Base-by-base conservation (phyloP, 2,329 filamentous ascomycete genomes). In the Sporothrix sp. region DNA sequence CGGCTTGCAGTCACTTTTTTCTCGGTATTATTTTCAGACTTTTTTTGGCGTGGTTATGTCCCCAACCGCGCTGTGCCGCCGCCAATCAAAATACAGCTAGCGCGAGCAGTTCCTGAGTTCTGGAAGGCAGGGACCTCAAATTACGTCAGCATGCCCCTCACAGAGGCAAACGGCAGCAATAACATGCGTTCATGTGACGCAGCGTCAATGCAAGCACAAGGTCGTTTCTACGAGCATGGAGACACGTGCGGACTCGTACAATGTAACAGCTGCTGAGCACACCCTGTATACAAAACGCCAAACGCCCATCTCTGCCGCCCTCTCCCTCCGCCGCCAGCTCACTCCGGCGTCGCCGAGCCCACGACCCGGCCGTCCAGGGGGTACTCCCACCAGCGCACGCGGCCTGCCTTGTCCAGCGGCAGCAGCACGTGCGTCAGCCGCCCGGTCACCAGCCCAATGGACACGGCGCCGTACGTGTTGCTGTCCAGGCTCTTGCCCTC, bases 391-490 rank as follows among this genome's bases (percentile, higher is more conserved):
- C 78, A 82, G 60, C 64, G 66, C 23, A 85, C 69, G 21, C 66
- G 64, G 10, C 80, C 78, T 59, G 76, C 72, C 66, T 79, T 76
- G 52, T 70, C 68, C 57, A 74, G 75, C 3, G 87, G 88, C 69
- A 79, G 84, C 50, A 95, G 62, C 28, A 94, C 75, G 63, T 82
- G 79, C 11, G 82, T 79, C 18, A 90, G 81, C 60, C 75, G 81
- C 0, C 90, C 90, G 33, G 82, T 81, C 32, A 97, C 77, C 56
- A 97, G 64, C 50, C 78, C 79, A 56, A 79, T 79, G 21, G 85
- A 84, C 43, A 94, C 81, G 4, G 93, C 88, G 1, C 93, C 93
- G 65, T 94, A 96, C 11, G 81, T 81, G 67, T 95, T 95, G 66
- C 89, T 95, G 68, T 98, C 93, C 53, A 82, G 65, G 50, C 80